Base-by-base conservation (phyloP, 2,329 filamentous ascomycete genomes). In the Scolecobasidium constrictum region DNA sequence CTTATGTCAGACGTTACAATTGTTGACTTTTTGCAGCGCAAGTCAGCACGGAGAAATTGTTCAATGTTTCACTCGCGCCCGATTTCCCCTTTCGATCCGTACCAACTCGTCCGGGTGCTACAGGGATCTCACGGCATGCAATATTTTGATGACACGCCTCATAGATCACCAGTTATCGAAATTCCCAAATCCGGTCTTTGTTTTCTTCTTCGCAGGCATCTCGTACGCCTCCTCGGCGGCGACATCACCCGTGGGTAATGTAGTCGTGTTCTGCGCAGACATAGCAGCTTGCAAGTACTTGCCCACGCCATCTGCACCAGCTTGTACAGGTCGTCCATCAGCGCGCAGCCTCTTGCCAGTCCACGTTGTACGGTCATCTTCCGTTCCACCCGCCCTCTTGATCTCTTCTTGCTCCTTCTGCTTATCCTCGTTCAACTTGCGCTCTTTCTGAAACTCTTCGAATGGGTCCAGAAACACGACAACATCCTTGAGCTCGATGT, bases 381-480 rank as follows among this genome's bases (percentile, higher is more conserved):
- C 90, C 2, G 79, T 83, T 3, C 83, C 84, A 20, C 84, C 86
- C 42, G 70, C 67, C 44, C 68, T 66, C 54, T 69, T 68, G 9
- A 84, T 68, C 51, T 81, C 75, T 47, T 79, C 79, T 46, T 75
- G 73, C 43, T 73, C 82, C 43, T 72, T 68, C 44, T 83, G 74
- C 35, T 71, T 70, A 52, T 79, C 82, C 38, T 71, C 68, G 44
- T 64, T 64, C 35, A 67, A 64, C 6, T 55, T 55, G 11, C 65
- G 51, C 56, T 88, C 74, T 52, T 82, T 83, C 56, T 86, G 69
- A 56, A 94, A 98, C 63, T 96, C 90, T 47, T 87, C 87, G 56
- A 98, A 98, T 0, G 92, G 92, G 58, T 98, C 90, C 5, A 96
- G 76, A 49, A 93, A 92, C 4, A 98, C 78, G 0, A 85, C 78